Percentiles rank a stretch among this genome's conserved stretches.
These are phyloP conservation scores for Parvularia atlantis DNA, from an alignment of 78 protist genomes.

Conservation along the genomic window DNA sequence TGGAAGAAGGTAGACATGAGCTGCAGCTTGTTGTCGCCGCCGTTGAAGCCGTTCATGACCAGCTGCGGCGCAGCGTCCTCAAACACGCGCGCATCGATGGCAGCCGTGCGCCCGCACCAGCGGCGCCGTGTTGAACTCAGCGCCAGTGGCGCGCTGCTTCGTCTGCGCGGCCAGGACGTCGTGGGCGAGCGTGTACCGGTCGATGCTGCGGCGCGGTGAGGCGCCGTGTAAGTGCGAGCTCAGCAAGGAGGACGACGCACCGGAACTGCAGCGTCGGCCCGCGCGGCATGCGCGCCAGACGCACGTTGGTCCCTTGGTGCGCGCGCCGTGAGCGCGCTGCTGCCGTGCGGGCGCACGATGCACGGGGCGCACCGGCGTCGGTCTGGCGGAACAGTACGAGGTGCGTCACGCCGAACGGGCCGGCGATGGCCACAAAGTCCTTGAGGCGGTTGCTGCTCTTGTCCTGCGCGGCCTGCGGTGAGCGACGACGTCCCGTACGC, in stretches of 20 bases:
- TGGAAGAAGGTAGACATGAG: slow-evolving; percentile 42
- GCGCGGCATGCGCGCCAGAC: slow-evolving; percentile 29
- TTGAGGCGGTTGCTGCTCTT: slow-evolving; percentile 31
- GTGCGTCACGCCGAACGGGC: slow-evolving; percentile 48
- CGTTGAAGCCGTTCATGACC: slow-evolving; percentile 33
- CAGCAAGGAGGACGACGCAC: no score
- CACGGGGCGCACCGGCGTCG: slow-evolving; percentile 11
- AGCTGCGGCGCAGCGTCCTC: no score
- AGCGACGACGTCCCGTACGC: no score
- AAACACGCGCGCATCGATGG: no score
- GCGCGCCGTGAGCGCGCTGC: no score
- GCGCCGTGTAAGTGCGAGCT: no score
- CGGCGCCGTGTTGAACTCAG: not conserved
- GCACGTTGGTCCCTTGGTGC: slow-evolving; percentile 33
- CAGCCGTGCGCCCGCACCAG: no score
- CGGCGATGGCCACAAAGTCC: slow-evolving; percentile 50
- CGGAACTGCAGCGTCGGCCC: slow-evolving; percentile 64
- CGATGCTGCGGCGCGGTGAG: no score
- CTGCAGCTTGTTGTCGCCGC: slow-evolving; percentile 31
- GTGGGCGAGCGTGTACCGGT: slow-evolving; percentile 9
- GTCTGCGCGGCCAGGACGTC: slow-evolving; percentile 19
- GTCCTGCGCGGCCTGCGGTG: no score
- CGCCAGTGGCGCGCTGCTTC: no score
- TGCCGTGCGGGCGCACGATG: no score
- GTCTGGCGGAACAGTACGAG: slow-evolving; percentile 29